Percentiles rank a stretch among this genome's conserved stretches.
Evolutionary conservation across 2,329 filamentous ascomycete species (phyloP).

Genomic region (Epichloe amarillans): DNA sequence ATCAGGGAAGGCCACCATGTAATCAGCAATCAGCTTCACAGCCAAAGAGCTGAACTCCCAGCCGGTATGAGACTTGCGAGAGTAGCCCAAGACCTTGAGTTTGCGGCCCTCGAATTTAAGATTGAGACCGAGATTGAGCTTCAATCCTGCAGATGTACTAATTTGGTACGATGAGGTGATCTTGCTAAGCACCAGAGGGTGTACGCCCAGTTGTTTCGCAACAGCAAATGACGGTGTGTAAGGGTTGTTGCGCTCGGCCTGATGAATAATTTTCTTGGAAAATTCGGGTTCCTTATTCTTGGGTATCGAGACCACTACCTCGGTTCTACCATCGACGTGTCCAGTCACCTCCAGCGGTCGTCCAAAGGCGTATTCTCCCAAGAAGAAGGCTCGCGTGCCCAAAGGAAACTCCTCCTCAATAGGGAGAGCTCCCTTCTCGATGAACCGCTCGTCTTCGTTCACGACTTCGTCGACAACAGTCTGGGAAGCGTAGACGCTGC

Average conservation of each 20-base stretch:
- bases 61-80: slow-evolving; percentile 68
- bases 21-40: slow-evolving; percentile 65
- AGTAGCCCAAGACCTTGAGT: slow-evolving; percentile 90
- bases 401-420: slow-evolving; percentile 85
- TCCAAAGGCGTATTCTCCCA: slow-evolving; percentile 88
- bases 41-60: slow-evolving; percentile 94
- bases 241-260: slow-evolving; percentile 55
- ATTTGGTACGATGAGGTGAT: slow-evolving; percentile 91
- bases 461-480: slow-evolving; percentile 79
- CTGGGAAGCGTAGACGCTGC: slow-evolving; percentile 84
- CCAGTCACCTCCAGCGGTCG: slow-evolving; percentile 72
- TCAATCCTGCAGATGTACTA: slow-evolving; percentile 59
- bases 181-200: slow-evolving; percentile 83
- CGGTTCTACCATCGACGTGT: slow-evolving; percentile 61
- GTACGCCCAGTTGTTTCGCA: slow-evolving; percentile 66
- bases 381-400: slow-evolving; percentile 75
- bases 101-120: slow-evolving; percentile 95
- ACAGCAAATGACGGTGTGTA: slow-evolving; percentile 87
- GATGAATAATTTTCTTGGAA: slow-evolving; percentile 55
- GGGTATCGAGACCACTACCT: slow-evolving; percentile 62
- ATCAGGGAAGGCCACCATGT: slow-evolving; percentile 89
- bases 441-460: slow-evolving; percentile 84
- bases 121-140: slow-evolving; percentile 85
- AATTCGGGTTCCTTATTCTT: slow-evolving; percentile 71
- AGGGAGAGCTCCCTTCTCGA: slow-evolving; percentile 78